phyloP scores from a whole-genome alignment of 1,284 basidiomycete genomes.

The Cutaneotrichosporon sp. region DNA sequence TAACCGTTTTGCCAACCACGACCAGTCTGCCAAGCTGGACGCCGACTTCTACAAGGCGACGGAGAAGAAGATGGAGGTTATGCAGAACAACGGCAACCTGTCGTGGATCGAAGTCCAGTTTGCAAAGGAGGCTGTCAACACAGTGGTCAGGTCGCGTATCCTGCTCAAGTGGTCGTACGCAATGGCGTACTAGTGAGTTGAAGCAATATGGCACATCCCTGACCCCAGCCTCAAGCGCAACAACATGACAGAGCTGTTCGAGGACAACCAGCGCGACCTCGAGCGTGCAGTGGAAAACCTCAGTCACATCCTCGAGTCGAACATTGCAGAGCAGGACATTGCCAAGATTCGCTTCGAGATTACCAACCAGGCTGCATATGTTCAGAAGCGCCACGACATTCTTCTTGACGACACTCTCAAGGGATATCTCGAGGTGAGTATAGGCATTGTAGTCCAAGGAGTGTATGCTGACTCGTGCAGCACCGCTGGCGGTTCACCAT shows the following conservation, averaged over 20 bases:
- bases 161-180: slow-evolving; percentile 99
- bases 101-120: slow-evolving; percentile 99
- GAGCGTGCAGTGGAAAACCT: slow-evolving; percentile 93
- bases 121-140: slow-evolving; percentile 94
- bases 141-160: slow-evolving; percentile 81
- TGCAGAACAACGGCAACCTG: slow-evolving; percentile 84
- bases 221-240: slow-evolving; percentile 57
- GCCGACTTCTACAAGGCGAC: slow-evolving; percentile 87
- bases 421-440: slow-evolving; percentile 62
- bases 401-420: slow-evolving; percentile 88
- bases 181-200: slow-evolving; percentile 85
- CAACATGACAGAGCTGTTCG: slow-evolving; percentile 92
- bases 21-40: slow-evolving; percentile 94
- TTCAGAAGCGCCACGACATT: slow-evolving; percentile 92
- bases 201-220: background rate
- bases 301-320: slow-evolving; percentile 83
- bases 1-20: slow-evolving; percentile 97
- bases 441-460: too few relatives aligned
- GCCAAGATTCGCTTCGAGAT: slow-evolving; percentile 80
- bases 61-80: slow-evolving; percentile 99
- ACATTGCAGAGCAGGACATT: slow-evolving; percentile 76
- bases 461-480: too few relatives aligned
- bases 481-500: too few relatives aligned
- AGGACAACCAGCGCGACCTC: slow-evolving; percentile 94
- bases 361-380: slow-evolving; percentile 94